Base-by-base conservation (phyloP, 108 stramenopile species). In the Skeletonema grethae region DNA sequence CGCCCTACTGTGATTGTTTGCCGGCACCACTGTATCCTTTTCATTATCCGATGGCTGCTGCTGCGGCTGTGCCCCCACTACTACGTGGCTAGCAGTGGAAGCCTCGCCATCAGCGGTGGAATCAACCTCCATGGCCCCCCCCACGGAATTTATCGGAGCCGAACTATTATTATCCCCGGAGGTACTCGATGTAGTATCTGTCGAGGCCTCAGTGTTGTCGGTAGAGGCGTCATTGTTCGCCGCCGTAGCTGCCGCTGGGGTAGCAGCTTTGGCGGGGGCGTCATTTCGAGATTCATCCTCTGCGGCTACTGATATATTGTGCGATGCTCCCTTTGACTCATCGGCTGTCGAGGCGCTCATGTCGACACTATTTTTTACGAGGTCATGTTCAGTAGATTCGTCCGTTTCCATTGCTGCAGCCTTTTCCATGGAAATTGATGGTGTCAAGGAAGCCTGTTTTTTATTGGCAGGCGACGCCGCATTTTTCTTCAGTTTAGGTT, bases 161-260 rank as follows among this genome's bases (percentile, higher is more conserved):
- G 50, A 22, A 53, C 7, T 18, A 18, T 16, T 18, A 18, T 16
- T 53, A 9, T 10, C 50, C 15, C 0, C 15, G 0, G 41, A n/a
- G 5, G 15, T 43, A 15, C 41, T 43, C 41, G 41, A n/a, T 10
- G 41, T 15, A 43, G 41, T 15, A 43, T 43, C 41, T 15, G 41
- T n/a, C 41, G 4, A n/a, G 0, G 3, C 50, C 50, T 22, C 50
- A 5, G 53, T 56, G 20, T 48, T 56, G 55, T 48, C 55, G 9
- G 48, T 56, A 34, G 29, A 48, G 58, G 58, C 43, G 58, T 46
- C 58, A n/a, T 43, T 43, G 41, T 43, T 43, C 41, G 3, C 41
- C 41, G 41, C 41, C 22, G 50, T 8, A 16, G 16, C 32, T 7
- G 25, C 25, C 25, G 25, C 25, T 28, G 25, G 25, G 25, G 25